Evolutionary conservation across 2,329 filamentous ascomycete genomes (phyloP).

Genomic region (Aspergillus persii): DNA sequence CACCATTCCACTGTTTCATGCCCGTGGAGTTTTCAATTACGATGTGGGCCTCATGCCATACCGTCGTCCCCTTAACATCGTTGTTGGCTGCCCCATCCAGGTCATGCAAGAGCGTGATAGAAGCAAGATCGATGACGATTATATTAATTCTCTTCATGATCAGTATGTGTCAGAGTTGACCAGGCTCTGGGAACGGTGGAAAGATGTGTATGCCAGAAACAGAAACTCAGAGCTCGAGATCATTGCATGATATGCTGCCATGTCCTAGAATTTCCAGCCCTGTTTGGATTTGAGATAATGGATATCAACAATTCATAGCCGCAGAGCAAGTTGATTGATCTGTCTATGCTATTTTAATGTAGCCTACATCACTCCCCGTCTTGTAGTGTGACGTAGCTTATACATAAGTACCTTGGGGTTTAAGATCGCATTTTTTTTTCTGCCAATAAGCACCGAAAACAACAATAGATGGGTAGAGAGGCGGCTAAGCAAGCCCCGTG

Average conservation of each 20-base stretch:
- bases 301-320: no score
- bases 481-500: no score
- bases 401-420: no score
- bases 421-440: no score
- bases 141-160: constrained; percentile 77
- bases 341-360: no score
- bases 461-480: no score
- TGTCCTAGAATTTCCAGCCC: not conserved
- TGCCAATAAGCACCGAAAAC: no score
- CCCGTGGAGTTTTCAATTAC: constrained; percentile 92
- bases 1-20: constrained; percentile 86
- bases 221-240: constrained; percentile 46
- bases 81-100: constrained; percentile 78
- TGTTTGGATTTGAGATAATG: not conserved
- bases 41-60: constrained; percentile 97
- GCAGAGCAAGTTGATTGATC: no score
- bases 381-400: no score
- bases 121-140: constrained; percentile 65
- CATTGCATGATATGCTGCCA: constrained; percentile 28
- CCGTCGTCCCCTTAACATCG: constrained; percentile 79
- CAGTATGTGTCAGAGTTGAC: constrained; percentile 66
- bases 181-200: constrained; percentile 48
- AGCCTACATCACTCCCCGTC: no score
- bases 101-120: constrained; percentile 58
- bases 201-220: constrained; percentile 46